A percentile compares a stretch with the other conserved stretches of the same genome.
These are phyloP conservation scores for Saccharomycopsis fibuligera DNA, from an alignment of 805 yeast species.

Conservation along the genomic window DNA sequence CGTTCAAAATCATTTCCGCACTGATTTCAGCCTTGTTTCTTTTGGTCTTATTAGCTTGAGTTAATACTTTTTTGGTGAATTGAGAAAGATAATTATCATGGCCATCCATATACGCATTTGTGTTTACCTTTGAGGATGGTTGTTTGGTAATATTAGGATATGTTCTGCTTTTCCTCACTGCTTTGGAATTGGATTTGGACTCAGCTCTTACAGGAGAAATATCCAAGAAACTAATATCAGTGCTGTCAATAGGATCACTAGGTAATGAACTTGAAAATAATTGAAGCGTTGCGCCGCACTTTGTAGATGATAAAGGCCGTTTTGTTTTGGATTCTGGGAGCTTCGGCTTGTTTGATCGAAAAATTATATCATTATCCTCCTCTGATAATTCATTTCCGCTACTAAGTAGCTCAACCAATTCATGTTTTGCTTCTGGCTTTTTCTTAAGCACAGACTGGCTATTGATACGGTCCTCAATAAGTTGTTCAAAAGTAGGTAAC, in stretches of 20 bases:
- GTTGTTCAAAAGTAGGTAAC: too few species aligned
- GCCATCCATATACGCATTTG: neutral
- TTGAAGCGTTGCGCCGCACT: too few species aligned
- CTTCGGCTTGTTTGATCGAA: too few species aligned
- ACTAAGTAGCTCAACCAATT: too few species aligned
- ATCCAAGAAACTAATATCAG: constrained; percentile 1
- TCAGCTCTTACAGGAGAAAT: neutral
- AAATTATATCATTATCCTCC: too few species aligned
- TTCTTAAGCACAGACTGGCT: too few species aligned
- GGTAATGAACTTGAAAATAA: constrained; percentile 5
- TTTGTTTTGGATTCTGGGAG: too few species aligned
- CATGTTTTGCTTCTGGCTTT: too few species aligned
- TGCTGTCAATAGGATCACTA: constrained; percentile 10
- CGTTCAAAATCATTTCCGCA: constrained; percentile 14
- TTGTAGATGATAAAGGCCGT: too few species aligned
- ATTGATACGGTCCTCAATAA: too few species aligned
- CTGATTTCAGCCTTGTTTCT: constrained; percentile 10
- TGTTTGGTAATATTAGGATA: neutral
- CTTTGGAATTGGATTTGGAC: neutral
- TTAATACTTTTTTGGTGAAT: constrained; percentile 8
- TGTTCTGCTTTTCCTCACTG: neutral
- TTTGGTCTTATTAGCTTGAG: constrained; percentile 6
- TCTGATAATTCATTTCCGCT: too few species aligned
- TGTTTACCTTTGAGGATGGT: neutral
- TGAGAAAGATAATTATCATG: neutral